Evolutionary conservation across 441 rosid genomes (phyloP).

Genomic region (Gossypium gossypioides): DNA sequence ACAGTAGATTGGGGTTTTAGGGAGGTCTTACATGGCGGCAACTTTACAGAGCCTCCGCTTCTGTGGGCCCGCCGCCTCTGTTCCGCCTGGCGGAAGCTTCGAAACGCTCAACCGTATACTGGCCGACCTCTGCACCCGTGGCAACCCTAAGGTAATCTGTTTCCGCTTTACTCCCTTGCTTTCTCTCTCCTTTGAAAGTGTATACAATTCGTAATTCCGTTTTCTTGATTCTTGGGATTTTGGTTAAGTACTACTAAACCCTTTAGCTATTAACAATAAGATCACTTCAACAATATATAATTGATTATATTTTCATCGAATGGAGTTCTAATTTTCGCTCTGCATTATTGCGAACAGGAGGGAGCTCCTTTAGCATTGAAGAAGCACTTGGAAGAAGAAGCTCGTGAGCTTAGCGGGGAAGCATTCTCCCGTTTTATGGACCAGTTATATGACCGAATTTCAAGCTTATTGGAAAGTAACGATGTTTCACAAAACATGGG

Average conservation of each 20-base stretch:
- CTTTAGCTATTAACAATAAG: not conserved
- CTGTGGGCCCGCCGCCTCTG: conserved; percentile 42
- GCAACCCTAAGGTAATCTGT: conserved; percentile 60
- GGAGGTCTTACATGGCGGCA: conserved; percentile 33
- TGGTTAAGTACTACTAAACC: not conserved
- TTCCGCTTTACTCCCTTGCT: not conserved
- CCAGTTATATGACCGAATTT: conserved; percentile 65
- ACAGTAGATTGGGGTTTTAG: not conserved
- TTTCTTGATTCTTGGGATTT: not conserved
- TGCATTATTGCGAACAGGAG: conserved; percentile 34
- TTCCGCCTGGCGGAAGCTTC: conserved; percentile 51
- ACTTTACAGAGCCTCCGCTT: conserved; percentile 67
- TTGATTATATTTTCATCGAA: not conserved
- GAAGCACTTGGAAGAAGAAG: conserved; percentile 79
- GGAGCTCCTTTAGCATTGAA: conserved; percentile 71
- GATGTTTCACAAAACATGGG: conserved; percentile 85
- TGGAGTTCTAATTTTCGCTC: not conserved
- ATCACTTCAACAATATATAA: not conserved
- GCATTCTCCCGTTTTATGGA: conserved; percentile 84
- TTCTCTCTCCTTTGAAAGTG: conserved; percentile 7
- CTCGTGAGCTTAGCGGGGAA: conserved; percentile 84
- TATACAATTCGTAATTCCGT: not conserved
- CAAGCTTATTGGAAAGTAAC: conserved; percentile 57
- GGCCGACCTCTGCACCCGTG: conserved; percentile 75
- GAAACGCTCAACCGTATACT: conserved; percentile 77